Evolutionary conservation across 1,284 basidiomycete genomes (phyloP).

Genomic region (Erythrobasidium hasegawianum): DNA sequence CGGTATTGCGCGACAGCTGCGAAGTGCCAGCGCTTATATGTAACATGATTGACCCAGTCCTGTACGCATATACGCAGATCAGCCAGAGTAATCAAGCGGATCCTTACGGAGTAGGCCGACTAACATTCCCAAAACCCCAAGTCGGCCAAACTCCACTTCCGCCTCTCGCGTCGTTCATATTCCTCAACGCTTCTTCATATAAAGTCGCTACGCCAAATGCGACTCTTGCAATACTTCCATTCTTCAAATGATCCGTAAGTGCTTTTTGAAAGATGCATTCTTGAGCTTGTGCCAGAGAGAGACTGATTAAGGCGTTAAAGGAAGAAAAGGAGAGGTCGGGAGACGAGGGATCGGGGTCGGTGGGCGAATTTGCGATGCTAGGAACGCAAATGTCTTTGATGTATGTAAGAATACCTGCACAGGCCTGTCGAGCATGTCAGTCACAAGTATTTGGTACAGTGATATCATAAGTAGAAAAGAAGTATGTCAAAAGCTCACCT

Average conservation of each 20-base stretch:
- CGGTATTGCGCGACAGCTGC: conserved; percentile 83
- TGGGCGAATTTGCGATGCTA: conserved; percentile 53
- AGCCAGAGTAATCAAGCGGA: no score
- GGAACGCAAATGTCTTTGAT: conserved; percentile 61
- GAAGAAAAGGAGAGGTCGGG: conserved; percentile 65
- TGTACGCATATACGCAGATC: no score
- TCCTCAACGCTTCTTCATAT: conserved; percentile 60
- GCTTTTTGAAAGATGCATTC: conserved; percentile 97
- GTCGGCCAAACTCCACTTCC: conserved; percentile 50
- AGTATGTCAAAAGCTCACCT: no score
- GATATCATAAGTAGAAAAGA: no score
- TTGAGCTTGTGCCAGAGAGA: conserved; percentile 91
- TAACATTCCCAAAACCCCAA: conserved; percentile 58
- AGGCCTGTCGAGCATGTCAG: conserved; percentile 59
- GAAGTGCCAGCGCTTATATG: conserved; percentile 81
- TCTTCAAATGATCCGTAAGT: conserved; percentile 61
- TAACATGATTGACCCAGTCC: conserved; percentile 78
- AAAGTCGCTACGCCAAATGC: conserved; percentile 68
- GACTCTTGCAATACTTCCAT: conserved; percentile 78
- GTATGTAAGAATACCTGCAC: conserved; percentile 70
- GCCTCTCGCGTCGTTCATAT: conserved; percentile 53
- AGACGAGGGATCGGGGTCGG: conserved; percentile 52
- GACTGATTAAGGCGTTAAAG: conserved; percentile 63
- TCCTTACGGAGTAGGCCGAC: no score
- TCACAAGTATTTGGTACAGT: no score